Evolutionary conservation across 306 rosid genomes (phyloP).

Genomic region (Chamaecrista fasciculata): DNA sequence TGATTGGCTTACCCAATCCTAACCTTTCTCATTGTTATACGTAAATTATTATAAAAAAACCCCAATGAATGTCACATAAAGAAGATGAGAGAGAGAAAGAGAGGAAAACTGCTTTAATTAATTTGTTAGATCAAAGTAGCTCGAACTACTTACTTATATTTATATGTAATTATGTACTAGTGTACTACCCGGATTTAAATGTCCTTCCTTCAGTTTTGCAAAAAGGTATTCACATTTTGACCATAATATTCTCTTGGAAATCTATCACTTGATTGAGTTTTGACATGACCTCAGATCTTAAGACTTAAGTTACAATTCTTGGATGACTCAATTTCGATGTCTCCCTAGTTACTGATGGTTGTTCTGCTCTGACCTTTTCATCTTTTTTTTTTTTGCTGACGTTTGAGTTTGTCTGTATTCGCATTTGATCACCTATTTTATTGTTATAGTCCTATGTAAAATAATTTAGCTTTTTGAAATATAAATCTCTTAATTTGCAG

Average conservation of each 20-base stretch:
- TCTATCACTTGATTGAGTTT: not conserved
- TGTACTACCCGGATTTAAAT: too few species aligned
- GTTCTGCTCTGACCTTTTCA: too few species aligned
- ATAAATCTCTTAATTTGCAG: too few species aligned
- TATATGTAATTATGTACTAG: too few species aligned
- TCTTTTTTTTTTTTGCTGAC: too few species aligned
- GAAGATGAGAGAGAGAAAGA: not conserved
- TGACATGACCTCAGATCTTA: too few species aligned
- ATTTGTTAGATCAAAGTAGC: not conserved
- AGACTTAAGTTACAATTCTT: too few species aligned
- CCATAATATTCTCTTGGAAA: not conserved
- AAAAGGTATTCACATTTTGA: not conserved
- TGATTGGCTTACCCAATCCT: constrained; percentile 15
- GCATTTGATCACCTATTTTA: too few species aligned
- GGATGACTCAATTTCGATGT: constrained; percentile 16
- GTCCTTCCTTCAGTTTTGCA: not conserved
- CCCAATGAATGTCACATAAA: not conserved
- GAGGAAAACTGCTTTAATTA: not conserved
- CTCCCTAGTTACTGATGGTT: not conserved
- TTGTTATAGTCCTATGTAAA: too few species aligned
- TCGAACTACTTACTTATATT: too few species aligned
- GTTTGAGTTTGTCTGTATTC: not conserved
- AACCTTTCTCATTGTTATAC: not conserved
- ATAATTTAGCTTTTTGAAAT: too few species aligned
- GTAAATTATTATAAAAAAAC: not conserved